These are phyloP conservation scores for Sabuloglossum arenarium DNA, from an alignment of 495 filamentous ascomycete genomes.

Conservation along the genomic window DNA sequence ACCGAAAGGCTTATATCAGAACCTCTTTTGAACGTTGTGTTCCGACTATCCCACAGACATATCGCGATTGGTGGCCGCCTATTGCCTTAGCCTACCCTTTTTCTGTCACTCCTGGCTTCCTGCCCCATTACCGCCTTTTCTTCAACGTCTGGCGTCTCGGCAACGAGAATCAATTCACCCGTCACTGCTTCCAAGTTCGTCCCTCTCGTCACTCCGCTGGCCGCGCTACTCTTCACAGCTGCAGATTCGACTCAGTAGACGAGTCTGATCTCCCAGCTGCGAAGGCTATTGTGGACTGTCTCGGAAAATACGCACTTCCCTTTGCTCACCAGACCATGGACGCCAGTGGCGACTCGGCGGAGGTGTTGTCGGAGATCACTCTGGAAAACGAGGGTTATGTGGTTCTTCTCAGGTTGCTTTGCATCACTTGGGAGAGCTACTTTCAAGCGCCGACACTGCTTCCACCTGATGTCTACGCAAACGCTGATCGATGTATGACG, in stretches of 20 bases:
- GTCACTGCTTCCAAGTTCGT: neutral
- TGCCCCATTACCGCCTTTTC: neutral
- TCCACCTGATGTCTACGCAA: neutral
- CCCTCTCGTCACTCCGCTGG: neutral
- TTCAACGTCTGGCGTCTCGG: neutral
- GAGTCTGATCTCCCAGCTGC: neutral
- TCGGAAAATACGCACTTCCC: neutral
- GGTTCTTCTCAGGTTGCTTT: neutral
- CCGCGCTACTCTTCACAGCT: neutral
- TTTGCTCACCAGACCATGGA: neutral
- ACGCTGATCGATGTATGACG: neutral
- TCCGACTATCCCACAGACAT: neutral
- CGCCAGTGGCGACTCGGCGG: neutral
- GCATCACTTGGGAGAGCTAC: constrained; percentile 1
- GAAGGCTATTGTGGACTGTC: neutral
- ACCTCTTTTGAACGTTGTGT: neutral
- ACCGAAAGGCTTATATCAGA: neutral
- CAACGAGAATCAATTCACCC: neutral
- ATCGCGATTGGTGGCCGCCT: neutral
- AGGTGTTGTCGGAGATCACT: neutral
- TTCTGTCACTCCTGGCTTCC: neutral
- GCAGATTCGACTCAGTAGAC: neutral
- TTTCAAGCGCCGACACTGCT: neutral
- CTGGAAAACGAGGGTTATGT: neutral
- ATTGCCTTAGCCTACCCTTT: neutral